Percentiles rank a stretch among this genome's conserved stretches.
These are phyloP conservation scores for Penicillium janthinellum DNA, from an alignment of 2,329 filamentous ascomycete genomes.

Conservation along the genomic window DNA sequence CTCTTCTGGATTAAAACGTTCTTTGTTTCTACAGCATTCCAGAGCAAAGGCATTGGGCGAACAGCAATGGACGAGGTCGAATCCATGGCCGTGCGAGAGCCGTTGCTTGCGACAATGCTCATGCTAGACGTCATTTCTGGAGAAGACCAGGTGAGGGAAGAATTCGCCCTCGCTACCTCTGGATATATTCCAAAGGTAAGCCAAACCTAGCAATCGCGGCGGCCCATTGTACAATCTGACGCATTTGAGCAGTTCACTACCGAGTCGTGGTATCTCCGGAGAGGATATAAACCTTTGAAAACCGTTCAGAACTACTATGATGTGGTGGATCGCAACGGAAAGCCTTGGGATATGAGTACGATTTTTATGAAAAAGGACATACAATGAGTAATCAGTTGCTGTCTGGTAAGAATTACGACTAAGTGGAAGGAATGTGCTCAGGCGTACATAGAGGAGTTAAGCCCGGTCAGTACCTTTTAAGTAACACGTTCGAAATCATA, in stretches of 20 bases:
- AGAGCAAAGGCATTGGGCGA: slow-evolving; percentile 23
- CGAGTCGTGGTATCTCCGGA: slow-evolving; percentile 26
- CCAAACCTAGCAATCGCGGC: no score
- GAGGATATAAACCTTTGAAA: slow-evolving; percentile 22
- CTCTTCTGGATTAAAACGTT: slow-evolving; percentile 28
- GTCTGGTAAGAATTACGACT: background rate
- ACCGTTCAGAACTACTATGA: slow-evolving; percentile 22
- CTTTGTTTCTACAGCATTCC: slow-evolving; percentile 13
- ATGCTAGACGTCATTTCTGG: slow-evolving; percentile 24
- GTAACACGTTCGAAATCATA: background rate
- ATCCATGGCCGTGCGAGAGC: slow-evolving; percentile 18
- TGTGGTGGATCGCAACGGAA: slow-evolving; percentile 14
- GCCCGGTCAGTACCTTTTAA: background rate
- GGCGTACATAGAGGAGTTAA: background rate
- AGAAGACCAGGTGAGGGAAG: slow-evolving; percentile 20
- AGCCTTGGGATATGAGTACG: slow-evolving; percentile 20
- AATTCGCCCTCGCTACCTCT: slow-evolving; percentile 16
- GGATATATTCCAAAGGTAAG: slow-evolving; percentile 21
- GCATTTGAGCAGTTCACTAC: slow-evolving; percentile 14
- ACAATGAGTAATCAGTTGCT: background rate
- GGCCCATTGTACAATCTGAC: background rate
- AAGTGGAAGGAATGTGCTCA: background rate
- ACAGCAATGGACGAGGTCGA: slow-evolving; percentile 27
- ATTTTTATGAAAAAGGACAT: slow-evolving; percentile 29
- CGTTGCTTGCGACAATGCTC: slow-evolving; percentile 19